Base-by-base conservation (phyloP, 2,329 filamentous ascomycete species). In the Penicillium nordicum region DNA sequence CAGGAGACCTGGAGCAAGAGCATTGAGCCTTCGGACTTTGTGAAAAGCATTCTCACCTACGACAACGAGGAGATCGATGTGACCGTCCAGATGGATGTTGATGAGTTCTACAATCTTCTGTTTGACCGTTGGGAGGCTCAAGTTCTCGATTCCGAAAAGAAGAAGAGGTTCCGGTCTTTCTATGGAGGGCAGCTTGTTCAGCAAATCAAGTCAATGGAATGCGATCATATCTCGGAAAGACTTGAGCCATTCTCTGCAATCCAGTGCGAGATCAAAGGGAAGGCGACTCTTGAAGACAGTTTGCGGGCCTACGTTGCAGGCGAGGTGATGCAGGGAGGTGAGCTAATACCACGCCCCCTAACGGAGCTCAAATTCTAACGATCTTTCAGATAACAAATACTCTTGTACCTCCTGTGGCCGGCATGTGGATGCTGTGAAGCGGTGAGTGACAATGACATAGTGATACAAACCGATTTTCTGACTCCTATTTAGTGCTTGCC, bases 261-360 rank as follows among this genome's bases (percentile, higher is more conserved):
- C 53, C 92, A 96, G 66, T 95, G 94, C 70, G 92, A 97, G 65
- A 96, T 99, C 68, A 95, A 96, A 72, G 93, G 93, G 50, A 97
- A 97, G 75, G 81, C 80, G 23, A 88, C 81, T 32, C 82, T 99
- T 1, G 81, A 90, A 66, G 92, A 97, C 63, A 97, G 94, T 68
- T 79, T 99, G 14, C 86, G 92, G 65, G 91, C 93, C n/a, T 97
- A 96, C 71, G 92, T 97, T 12, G 90, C 95, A 69, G 94, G 94
- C 4, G 94, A 99, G 74, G 86, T 94, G 36, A 92, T 99, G 88
- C 91, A 96, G 79, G 94, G 95, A 63, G 86, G 86, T 84, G 71
- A 66, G 81, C 72, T 16, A 36, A 46, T 18, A 21, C 16, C 16
- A 25, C 12, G 25, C 3, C 23, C 23, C 41, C 32, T 5, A 25